Base-by-base conservation (phyloP, 2,329 filamentous ascomycete genomes). In the Ceratocystis cubensis region DNA sequence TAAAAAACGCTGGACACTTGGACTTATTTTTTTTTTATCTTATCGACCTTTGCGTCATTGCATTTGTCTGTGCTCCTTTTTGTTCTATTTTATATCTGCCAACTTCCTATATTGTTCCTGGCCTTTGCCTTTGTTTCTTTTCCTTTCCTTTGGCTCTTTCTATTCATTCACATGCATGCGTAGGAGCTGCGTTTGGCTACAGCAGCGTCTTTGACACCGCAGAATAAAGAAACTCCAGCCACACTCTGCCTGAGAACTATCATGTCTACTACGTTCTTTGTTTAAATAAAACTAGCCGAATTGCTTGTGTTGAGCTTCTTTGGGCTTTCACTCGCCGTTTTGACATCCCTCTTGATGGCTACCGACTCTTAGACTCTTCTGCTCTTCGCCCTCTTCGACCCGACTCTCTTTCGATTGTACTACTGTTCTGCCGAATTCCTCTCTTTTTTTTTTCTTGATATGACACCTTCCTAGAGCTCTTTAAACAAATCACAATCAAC, bases 61-160 rank as follows among this genome's bases (percentile, higher is more conserved):
- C 37, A 41, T 41, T 41, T 59, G 53, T 59, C 53, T 20, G 53
- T 59, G 53, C 28, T 59, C 28, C 25, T 59, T 59, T 59, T 59
- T 59, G 53, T 37, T 59, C 53, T 59, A 59, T 59, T 59, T 59
- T 59, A 59, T 59, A 59, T 59, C 53, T 59, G 53, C 53, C 53
- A 59, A 25, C 17, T 59, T 17, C 53, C 33, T 17, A 20, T 20
- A 59, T 59, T 59, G 53, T 17, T 30, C n/a, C 8, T 41, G 37
- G 53, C 13, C 8, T 17, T 17, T 17, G 25, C 22, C 53, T 59
- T 59, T 59, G 53, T 59, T 33, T 59, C 53, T 25, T 33, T 25
- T 33, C 28, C 7, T 30, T 30, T 30, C n/a, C 17, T 50, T 50
- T 59, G n/a, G 46, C 53, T 57, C 3, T 59, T 28, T 59, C 13